Conservation (phyloP, 352 stramenopile species). For the Globisporangium iwayamae region DNA sequence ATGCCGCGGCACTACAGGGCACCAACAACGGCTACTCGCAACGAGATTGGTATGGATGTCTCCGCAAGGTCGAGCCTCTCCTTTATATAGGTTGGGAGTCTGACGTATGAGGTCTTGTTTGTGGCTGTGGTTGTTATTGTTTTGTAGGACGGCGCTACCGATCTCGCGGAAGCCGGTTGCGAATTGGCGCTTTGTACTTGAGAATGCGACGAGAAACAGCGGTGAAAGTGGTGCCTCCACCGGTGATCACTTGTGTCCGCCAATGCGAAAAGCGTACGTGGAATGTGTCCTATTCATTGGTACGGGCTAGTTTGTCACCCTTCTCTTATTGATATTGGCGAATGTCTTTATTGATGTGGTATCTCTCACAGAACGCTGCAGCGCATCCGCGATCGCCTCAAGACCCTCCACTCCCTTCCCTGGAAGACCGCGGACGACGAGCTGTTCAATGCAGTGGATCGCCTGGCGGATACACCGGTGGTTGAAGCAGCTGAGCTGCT, state of each 20-base stretch:
- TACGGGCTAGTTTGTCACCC: background rate
- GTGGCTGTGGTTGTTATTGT: background rate
- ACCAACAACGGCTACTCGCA: constrained; percentile 31
- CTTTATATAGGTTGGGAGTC: background rate
- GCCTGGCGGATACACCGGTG: constrained; percentile 4
- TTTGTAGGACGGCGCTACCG: constrained; percentile 46
- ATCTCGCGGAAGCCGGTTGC: constrained; percentile 51
- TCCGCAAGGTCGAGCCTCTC: background rate
- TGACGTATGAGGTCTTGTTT: background rate
- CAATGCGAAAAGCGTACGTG: constrained; percentile 37
- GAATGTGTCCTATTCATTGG: background rate
- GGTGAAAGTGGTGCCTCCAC: background rate
- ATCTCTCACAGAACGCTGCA: constrained; percentile 40
- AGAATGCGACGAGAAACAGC: constrained; percentile 32
- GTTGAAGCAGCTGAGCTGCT: background rate
- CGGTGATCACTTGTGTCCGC: constrained; percentile 21
- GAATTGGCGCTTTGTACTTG: constrained; percentile 71
- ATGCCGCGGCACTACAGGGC: constrained; percentile 44
- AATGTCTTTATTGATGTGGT: background rate
- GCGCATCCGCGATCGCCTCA: constrained; percentile 59
- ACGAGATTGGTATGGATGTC: constrained; percentile 35
- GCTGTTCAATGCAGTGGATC: constrained; percentile 34
- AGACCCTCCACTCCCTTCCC: constrained; percentile 43
- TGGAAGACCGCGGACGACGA: constrained; percentile 49
- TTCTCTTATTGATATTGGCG: background rate